Percentiles rank a stretch among this genome's conserved stretches.
Conservation (phyloP, 345 rosid species). For the Kandelia obovata region DNA sequence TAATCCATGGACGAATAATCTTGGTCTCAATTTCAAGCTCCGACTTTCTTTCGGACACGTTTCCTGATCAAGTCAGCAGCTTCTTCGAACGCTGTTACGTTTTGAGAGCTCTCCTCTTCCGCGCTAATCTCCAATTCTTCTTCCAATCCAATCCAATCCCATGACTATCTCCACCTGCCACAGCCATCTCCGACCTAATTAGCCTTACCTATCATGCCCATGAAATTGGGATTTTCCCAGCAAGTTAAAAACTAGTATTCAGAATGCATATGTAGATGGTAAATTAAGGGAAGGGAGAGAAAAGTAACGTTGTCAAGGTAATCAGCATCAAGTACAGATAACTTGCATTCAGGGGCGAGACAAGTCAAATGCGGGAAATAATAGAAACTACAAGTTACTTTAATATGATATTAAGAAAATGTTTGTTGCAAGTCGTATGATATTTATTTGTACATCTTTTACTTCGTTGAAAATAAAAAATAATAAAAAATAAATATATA, state of each 20-base stretch:
- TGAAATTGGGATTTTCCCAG: no score
- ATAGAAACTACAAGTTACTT: no score
- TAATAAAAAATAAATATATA: no score
- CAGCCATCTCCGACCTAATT: background rate
- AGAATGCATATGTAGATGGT: background rate
- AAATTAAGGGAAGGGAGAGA: background rate
- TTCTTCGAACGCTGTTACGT: conserved; percentile 15
- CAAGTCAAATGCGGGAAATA: no score
- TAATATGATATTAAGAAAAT: background rate
- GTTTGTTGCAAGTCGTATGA: no score
- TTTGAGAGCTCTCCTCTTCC: conserved; percentile 26
- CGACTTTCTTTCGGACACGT: conserved; percentile 11
- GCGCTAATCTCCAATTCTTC: conserved; percentile 16
- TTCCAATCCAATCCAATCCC: conserved; percentile 4
- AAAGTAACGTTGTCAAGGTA: no score
- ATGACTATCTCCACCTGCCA: conserved; percentile 24
- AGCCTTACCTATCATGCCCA: no score
- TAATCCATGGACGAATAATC: background rate
- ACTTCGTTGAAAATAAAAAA: no score
- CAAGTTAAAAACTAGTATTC: no score
- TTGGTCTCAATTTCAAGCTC: background rate
- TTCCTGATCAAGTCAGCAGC: conserved; percentile 19
- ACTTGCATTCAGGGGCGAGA: conserved; percentile 18
- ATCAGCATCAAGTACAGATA: conserved; percentile 19
- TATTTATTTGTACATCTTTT: no score